These are phyloP conservation scores for Aspergillus pseudotamarii DNA, from an alignment of 2,329 filamentous ascomycete genomes.

Conservation along the genomic window DNA sequence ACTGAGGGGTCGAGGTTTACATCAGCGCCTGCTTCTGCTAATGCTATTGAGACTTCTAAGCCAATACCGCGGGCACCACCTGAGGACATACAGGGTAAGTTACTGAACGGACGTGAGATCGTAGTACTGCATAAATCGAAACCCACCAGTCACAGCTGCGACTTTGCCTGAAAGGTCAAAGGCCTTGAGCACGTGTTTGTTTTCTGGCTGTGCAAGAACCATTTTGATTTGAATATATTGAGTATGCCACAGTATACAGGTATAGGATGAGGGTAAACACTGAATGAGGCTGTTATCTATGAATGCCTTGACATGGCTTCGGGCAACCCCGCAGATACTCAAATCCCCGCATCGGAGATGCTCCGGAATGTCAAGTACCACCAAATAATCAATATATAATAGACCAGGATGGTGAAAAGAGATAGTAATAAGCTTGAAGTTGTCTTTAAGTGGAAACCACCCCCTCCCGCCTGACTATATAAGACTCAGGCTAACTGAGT, in stretches of 20 bases:
- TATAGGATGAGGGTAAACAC: too few relatives aligned
- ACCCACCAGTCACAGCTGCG: slow-evolving; percentile 28
- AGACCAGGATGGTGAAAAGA: too few relatives aligned
- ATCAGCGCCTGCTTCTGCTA: slow-evolving; percentile 44
- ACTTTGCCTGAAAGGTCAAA: slow-evolving; percentile 35
- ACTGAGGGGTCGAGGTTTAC: slow-evolving; percentile 18
- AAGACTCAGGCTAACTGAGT: too few relatives aligned
- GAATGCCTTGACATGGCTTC: neutral
- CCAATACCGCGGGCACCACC: slow-evolving; percentile 42
- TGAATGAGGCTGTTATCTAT: too few relatives aligned
- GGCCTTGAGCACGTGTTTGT: slow-evolving; percentile 29
- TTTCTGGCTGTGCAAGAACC: slow-evolving; percentile 23
- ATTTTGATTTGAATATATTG: slow-evolving; percentile 13
- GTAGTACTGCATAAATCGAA: neutral
- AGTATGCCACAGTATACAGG: neutral
- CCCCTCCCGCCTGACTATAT: too few relatives aligned
- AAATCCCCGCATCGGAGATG: slow-evolving; percentile 8
- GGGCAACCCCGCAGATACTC: neutral
- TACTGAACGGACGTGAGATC: rapidly evolving
- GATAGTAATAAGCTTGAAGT: too few relatives aligned
- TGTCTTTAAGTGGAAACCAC: too few relatives aligned
- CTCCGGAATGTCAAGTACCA: neutral
- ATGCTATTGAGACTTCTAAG: slow-evolving; percentile 43
- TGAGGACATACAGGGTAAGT: neutral
- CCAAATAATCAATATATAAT: rapidly evolving